Conservation (phyloP, 1,139 yeast species). For the Wickerhamomyces sp. region DNA sequence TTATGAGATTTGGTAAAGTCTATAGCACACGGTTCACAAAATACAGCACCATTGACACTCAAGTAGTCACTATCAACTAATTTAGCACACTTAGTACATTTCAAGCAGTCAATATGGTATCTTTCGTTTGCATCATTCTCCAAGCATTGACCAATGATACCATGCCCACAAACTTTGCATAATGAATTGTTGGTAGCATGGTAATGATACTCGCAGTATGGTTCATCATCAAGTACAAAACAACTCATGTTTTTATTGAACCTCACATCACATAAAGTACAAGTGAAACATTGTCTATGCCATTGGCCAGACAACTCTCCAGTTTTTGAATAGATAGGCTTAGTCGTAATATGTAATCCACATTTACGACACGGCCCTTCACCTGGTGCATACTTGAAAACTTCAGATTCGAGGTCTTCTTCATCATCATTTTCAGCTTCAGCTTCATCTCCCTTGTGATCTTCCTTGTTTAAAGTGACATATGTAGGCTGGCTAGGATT, state of each 20-base stretch:
- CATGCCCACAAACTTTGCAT: slow-evolving; percentile 65
- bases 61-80: slow-evolving; percentile 53
- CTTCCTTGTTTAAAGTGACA: too few species aligned
- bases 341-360: slow-evolving; percentile 40
- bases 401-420: slow-evolving; percentile 1
- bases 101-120: slow-evolving; percentile 63
- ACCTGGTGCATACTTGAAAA: slow-evolving; percentile 47
- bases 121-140: slow-evolving; percentile 67
- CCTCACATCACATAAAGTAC: slow-evolving; percentile 54
- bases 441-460: neutral
- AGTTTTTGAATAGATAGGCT: slow-evolving; percentile 64
- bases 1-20: slow-evolving; percentile 4
- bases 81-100: slow-evolving; percentile 48
- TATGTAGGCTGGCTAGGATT: too few species aligned
- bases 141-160: slow-evolving; percentile 89
- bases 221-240: slow-evolving; percentile 72
- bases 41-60: slow-evolving; percentile 44
- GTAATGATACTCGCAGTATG: slow-evolving; percentile 81
- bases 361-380: slow-evolving; percentile 76
- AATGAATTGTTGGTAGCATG: slow-evolving; percentile 71
- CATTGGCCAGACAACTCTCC: slow-evolving; percentile 89
- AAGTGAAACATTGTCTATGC: slow-evolving; percentile 84
- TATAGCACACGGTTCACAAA: slow-evolving; percentile 40
- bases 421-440: neutral
- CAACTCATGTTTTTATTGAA: slow-evolving; percentile 66